Evolutionary conservation across 371 early-diverging fungal species (phyloP), one percentile per base, ranked within the genome.

Genomic region (Sporodiniella umbellata): DNA sequence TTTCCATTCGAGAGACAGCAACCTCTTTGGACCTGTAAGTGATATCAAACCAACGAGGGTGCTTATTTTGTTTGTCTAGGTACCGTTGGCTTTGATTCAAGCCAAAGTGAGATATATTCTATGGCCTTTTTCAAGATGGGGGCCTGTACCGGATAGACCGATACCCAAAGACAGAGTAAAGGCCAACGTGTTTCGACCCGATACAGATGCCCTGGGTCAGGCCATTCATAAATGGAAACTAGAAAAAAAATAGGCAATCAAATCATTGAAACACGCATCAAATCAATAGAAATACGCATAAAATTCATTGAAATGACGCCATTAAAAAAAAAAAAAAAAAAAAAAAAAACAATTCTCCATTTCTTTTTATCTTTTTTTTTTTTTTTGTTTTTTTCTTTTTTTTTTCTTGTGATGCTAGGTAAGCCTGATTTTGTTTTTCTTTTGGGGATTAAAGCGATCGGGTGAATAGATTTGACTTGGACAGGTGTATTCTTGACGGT

Each of bases 1-100:
- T 28, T 89, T 87, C 60, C 88, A 88, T 63, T 91, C 91, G 48
- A 77, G 72, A 49, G 96, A 95, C 54, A 90, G 91, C 60, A 93
- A 92, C 64, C 56, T 75, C 3, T 94, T 88, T 72, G 96, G 96
- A 47, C 89, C 94, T 0, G 85, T 86, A 79, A 79, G 14, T 28
- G 4, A 30, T 22, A 31, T 39, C 35, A 25, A 10, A 18, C 1
- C 23, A 22, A 23, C 8, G 15, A 35, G 4, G n/a, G 15, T 5
- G 4, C 35, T 35, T 19, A 19, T 40, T n/a, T n/a, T n/a, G 6
- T 19, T 7, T 40, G 8, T 18, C 4, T 45, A 79, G 80, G 75
- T 90, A 0, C 88, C 92, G 3, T 63, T 92, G 54, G 89, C 80
- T 5, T 65, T 92, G 21, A 72, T 92, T 26, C 70, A 60, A 24